Evolutionary conservation across 2,329 filamentous ascomycete species (phyloP), one percentile per base, ranked within the genome.

Genomic region (Paraphoma sp.): DNA sequence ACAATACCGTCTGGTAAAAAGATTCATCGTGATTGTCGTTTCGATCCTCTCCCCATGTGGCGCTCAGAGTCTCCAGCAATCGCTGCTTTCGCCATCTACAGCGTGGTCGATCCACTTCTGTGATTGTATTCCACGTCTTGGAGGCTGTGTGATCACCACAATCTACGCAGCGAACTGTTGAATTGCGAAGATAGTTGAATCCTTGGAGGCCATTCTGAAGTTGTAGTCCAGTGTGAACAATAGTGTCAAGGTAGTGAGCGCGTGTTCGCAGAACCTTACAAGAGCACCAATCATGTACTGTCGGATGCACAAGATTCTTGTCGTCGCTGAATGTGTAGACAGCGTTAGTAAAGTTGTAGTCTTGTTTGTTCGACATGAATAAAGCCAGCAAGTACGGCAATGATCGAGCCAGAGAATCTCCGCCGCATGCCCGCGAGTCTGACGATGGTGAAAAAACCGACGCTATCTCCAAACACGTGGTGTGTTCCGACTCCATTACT

Each of bases 181-280:
- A 23, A 2, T 5, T 23, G 23, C 3, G 23, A 23, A 23, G 23
- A 23, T 23, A 23, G 5, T 23, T 5, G 23, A 23, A 23, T 2
- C 23, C 23, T 23, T 23, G 23, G 5, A 5, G 23, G 23, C 23
- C 23, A 5, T 23, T 23, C 5, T 2, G 5, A 23, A 23, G 23
- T 23, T 23, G 23, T 5, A 5, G 23, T 23, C 23, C 23, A 23
- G 11, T 10, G 29, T 18, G 6, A 18, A 12, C n/a, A 47, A 47
- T 49, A 6, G 12, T 53, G 33, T 57, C 59, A 33, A 62, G 48
- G 10, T 40, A 28, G 18, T 62, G 59, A 11, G 59, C 59, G n/a
- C 56, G 53, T 3, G 56, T 47, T 6, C 56, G 46, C 6, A 54
- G 28, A 28, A 36, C 6, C 10, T 10, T 36, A 36, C 10, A 10